phyloP scores from a whole-genome alignment of 495 filamentous ascomycete genomes.

The Aspergillus bridgeri region DNA sequence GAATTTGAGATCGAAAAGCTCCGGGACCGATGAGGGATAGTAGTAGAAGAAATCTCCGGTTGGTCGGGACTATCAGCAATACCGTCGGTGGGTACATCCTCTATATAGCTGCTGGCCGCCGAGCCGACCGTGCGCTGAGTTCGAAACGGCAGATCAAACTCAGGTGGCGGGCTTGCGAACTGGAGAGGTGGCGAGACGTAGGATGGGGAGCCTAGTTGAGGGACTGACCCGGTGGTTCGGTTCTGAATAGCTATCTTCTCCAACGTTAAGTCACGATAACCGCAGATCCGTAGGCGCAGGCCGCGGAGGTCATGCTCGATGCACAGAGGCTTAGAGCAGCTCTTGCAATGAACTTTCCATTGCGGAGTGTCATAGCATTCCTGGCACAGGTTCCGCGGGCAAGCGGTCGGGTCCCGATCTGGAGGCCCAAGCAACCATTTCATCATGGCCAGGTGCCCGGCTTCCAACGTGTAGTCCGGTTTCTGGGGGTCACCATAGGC shows the following conservation, averaged over 20 bases:
- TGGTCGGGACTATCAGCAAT: conserved; percentile 17
- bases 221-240: conserved; percentile 16
- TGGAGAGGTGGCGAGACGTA: conserved; percentile 9
- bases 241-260: conserved; percentile 47
- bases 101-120: conserved; percentile 41
- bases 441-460: conserved; percentile 51
- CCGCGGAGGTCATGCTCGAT: conserved; percentile 62
- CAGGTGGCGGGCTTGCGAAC: conserved; percentile 14
- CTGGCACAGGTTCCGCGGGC: conserved; percentile 57
- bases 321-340: conserved; percentile 55
- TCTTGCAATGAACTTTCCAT: conserved; percentile 58
- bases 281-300: conserved; percentile 56
- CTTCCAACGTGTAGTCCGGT: conserved; percentile 40
- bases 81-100: conserved; percentile 31
- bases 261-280: conserved; percentile 53
- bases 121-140: conserved; percentile 33
- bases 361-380: conserved; percentile 55
- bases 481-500: conserved; percentile 42
- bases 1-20: conserved; percentile 40
- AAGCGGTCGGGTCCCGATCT: conserved; percentile 45
- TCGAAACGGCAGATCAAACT: conserved; percentile 33
- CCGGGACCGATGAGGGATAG: conserved; percentile 22
- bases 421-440: conserved; percentile 46
- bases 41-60: conserved; percentile 17
- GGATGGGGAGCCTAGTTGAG: conserved; percentile 1